A percentile compares a stretch with the other conserved stretches of the same genome.
Evolutionary conservation across 2,329 filamentous ascomycete species (phyloP).

Genomic region (Blastomyces emzantsi): DNA sequence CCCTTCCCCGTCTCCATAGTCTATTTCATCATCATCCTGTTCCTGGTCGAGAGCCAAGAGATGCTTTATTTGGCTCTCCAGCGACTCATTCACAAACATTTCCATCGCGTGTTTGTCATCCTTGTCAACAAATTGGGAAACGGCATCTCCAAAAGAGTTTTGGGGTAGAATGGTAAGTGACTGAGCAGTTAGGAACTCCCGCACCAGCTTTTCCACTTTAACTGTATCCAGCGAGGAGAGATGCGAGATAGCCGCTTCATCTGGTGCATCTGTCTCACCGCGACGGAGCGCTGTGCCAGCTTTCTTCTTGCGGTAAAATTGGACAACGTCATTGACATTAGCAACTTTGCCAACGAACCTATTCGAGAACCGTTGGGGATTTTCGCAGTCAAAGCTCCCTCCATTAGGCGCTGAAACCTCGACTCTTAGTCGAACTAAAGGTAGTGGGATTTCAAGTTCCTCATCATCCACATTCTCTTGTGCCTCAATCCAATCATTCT

Average conservation of each 20-base stretch:
- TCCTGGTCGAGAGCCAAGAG: constrained; percentile 58
- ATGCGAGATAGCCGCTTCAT: constrained; percentile 52
- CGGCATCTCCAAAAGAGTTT: constrained; percentile 85
- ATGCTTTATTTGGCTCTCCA: constrained; percentile 61
- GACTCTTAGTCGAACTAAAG: constrained; percentile 80
- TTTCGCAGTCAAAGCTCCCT: constrained; percentile 81
- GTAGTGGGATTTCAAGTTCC: constrained; percentile 59
- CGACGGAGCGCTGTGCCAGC: constrained; percentile 31
- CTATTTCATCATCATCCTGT: constrained; percentile 57
- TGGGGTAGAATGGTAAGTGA: constrained; percentile 88
- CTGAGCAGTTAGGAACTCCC: constrained; percentile 77
- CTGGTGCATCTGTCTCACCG: constrained; percentile 43
- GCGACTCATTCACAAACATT: constrained; percentile 62
- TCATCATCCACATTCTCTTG: constrained; percentile 55
- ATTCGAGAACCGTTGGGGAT: constrained; percentile 92
- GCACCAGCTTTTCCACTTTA: constrained; percentile 80
- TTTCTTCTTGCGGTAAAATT: constrained; percentile 87
- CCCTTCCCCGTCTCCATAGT: constrained; percentile 57
- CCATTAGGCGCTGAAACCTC: constrained; percentile 82
- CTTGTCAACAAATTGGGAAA: constrained; percentile 87
- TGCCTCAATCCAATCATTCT: constrained; percentile 67
- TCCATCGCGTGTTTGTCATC: constrained; percentile 92
- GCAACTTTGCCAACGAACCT: constrained; percentile 84
- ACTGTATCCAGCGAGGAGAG: constrained; percentile 61
- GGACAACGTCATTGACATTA: constrained; percentile 87